A percentile compares a stretch with the other conserved stretches of the same genome.
These are phyloP conservation scores for Podosphaera aphanis DNA, from an alignment of 2,329 filamentous ascomycete genomes.

Conservation along the genomic window DNA sequence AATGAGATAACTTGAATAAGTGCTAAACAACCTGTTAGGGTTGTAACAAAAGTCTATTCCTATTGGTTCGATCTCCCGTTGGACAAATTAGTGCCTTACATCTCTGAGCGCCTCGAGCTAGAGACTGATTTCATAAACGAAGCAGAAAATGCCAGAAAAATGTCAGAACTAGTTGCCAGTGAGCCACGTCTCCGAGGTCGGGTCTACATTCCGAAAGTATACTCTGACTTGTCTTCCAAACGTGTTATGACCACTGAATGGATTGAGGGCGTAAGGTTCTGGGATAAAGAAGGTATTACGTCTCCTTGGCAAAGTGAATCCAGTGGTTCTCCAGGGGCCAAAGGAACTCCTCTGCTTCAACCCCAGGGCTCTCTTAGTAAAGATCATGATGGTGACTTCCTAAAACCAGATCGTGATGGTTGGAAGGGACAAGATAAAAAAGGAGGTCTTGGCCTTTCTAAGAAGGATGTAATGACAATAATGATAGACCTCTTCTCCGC, in stretches of 20 bases:
- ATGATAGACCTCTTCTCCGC: slow-evolving; percentile 94
- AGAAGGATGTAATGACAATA: slow-evolving; percentile 80
- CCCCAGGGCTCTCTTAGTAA: slow-evolving; percentile 16
- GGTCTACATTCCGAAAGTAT: slow-evolving; percentile 74
- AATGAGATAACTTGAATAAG: neutral
- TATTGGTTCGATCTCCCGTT: slow-evolving; percentile 83
- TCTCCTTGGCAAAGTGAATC: slow-evolving; percentile 57
- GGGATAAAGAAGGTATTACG: slow-evolving; percentile 70
- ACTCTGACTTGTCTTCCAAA: slow-evolving; percentile 57
- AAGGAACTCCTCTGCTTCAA: slow-evolving; percentile 32
- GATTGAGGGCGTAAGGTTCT: slow-evolving; percentile 84
- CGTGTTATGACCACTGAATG: slow-evolving; percentile 87
- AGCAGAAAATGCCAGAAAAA: slow-evolving; percentile 64
- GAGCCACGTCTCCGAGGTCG: slow-evolving; percentile 56
- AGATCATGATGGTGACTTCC: slow-evolving; percentile 28
- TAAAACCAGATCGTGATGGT: slow-evolving; percentile 57
- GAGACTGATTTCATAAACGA: slow-evolving; percentile 93
- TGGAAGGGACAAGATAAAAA: slow-evolving; percentile 52
- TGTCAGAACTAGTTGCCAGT: slow-evolving; percentile 50
- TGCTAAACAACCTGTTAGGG: slow-evolving; percentile 22
- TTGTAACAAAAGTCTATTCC: slow-evolving; percentile 62
- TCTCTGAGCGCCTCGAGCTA: slow-evolving; percentile 70
- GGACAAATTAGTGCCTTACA: slow-evolving; percentile 75
- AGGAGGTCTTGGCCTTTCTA: slow-evolving; percentile 62
- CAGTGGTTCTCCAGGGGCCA: slow-evolving; percentile 54